These are phyloP conservation scores for Triticum turgidum DNA, from an alignment of 176 grass and related monocot genomes.

Conservation along the genomic window DNA sequence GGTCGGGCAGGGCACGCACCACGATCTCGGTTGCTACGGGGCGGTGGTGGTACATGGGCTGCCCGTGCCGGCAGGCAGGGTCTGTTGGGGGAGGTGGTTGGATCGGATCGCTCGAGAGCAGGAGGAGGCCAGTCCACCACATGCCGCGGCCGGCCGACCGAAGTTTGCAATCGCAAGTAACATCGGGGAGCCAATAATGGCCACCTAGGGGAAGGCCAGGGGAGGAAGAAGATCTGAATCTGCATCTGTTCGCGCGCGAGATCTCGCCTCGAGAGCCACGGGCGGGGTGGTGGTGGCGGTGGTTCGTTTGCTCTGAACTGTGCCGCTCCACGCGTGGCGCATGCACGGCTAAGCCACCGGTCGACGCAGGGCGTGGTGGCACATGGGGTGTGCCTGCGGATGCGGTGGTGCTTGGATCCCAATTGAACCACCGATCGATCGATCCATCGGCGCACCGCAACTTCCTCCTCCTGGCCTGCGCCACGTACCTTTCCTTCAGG, in stretches of 20 bases:
- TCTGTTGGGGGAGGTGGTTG: not conserved
- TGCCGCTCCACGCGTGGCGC: not conserved
- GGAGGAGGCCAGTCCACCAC: not conserved
- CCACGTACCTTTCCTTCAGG: not conserved
- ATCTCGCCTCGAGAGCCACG: not conserved
- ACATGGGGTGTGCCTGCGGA: not conserved
- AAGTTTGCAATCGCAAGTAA: not conserved
- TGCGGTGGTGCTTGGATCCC: slow-evolving; percentile 11
- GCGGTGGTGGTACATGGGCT: too few relatives aligned
- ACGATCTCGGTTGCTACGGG: too few relatives aligned
- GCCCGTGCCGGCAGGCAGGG: too few relatives aligned
- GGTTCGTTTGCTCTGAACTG: not conserved
- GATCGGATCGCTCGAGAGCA: not conserved
- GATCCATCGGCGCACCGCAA: not conserved
- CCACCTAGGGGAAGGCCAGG: not conserved
- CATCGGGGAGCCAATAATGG: not conserved
- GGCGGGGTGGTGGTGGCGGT: not conserved
- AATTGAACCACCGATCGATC: not conserved
- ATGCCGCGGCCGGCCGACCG: not conserved
- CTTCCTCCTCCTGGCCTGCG: too few relatives aligned
- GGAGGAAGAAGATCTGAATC: not conserved
- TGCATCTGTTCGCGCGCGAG: not conserved
- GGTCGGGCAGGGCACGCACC: too few relatives aligned
- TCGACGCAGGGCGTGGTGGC: not conserved
- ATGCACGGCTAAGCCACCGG: not conserved